Percentiles rank a stretch among this genome's conserved stretches.
These are phyloP conservation scores for Phialocephala subalpina DNA, from an alignment of 2,329 filamentous ascomycete genomes.

Conservation along the genomic window DNA sequence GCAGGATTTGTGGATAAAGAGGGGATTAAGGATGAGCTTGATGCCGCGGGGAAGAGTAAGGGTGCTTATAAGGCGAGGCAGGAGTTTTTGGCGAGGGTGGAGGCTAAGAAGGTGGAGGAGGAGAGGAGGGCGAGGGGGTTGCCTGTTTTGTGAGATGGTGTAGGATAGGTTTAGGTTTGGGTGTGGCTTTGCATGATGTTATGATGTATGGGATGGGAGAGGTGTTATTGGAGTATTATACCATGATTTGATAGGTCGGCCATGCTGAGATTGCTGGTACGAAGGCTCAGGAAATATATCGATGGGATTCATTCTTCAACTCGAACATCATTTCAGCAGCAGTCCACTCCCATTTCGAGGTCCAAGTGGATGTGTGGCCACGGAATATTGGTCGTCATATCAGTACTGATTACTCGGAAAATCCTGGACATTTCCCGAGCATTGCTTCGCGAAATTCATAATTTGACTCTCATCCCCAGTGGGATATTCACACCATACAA, in stretches of 20 bases:
- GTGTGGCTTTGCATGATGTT: neutral
- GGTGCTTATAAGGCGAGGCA: constrained; percentile 68
- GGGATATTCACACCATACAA: no score
- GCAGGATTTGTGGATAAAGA: constrained; percentile 76
- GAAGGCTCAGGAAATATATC: no score
- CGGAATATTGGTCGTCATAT: neutral
- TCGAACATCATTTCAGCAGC: no score
- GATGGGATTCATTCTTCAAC: no score
- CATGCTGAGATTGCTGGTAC: no score
- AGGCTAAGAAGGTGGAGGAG: constrained; percentile 68
- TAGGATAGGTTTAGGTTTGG: neutral
- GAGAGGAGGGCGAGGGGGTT: constrained; percentile 58
- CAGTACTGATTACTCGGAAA: neutral
- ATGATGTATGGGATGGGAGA: neutral
- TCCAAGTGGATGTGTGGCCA: neutral
- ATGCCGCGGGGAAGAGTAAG: constrained; percentile 70
- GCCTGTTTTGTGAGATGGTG: constrained; percentile 12
- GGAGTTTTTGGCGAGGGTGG: constrained; percentile 71
- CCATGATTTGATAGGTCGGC: no score
- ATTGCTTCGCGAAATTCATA: neutral
- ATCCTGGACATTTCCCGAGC: neutral
- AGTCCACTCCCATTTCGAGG: no score
- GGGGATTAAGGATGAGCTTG: constrained; percentile 73
- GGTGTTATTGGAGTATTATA: neutral
- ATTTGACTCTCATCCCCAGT: no score